Percentiles rank a stretch among this genome's conserved stretches.
These are phyloP conservation scores for Plasmodium ovale DNA, from an alignment of 169 alveolate species.

Conservation along the genomic window DNA sequence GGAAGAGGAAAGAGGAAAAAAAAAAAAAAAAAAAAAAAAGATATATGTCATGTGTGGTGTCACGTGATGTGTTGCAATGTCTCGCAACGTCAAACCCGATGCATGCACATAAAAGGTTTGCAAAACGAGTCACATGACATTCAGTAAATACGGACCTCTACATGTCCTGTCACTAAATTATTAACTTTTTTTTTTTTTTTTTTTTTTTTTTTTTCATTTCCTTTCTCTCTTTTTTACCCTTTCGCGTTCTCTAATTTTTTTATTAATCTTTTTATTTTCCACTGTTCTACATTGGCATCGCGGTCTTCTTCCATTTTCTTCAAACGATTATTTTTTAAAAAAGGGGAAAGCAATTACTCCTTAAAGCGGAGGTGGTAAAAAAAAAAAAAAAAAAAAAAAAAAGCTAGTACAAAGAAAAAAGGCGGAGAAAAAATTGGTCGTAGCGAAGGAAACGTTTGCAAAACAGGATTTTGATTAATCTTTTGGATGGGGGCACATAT, in stretches of 20 bases:
- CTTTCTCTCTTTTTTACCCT: constrained; percentile 84
- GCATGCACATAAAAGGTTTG: not conserved
- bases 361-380: no score
- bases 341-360: no score
- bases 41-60: no score
- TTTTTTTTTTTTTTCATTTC: constrained; percentile 88
- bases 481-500: not conserved
- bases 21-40: not conserved
- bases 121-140: no score
- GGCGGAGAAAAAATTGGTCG: no score
- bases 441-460: no score
- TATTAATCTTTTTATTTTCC: constrained; percentile 94
- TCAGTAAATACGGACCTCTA: not conserved
- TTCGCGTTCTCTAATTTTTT: constrained; percentile 92
- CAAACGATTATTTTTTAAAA: not conserved
- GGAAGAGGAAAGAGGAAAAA: not conserved
- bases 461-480: not conserved
- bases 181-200: constrained; percentile 94
- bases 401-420: no score
- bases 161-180: not conserved
- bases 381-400: no score
- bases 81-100: no score
- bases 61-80: no score
- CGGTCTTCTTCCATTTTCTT: constrained; percentile 76
- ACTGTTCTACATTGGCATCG: constrained; percentile 92